Evolutionary conservation across 768 basidiomycete genomes (phyloP).

Genomic region (Mycena kentingensis): DNA sequence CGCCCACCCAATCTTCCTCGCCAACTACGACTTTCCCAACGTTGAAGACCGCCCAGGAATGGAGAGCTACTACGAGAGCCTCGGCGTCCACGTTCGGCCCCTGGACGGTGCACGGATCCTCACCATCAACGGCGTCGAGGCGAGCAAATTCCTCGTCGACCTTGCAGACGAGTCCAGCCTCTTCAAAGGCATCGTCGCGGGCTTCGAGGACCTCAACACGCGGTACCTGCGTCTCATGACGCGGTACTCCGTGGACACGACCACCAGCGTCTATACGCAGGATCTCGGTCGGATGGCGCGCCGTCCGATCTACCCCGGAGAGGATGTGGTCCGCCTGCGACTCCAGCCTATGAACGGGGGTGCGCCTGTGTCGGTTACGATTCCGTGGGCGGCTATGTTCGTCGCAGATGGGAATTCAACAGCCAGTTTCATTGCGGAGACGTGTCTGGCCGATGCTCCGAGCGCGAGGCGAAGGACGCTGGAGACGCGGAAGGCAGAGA

Average conservation of each 20-base stretch:
- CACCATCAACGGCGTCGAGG: conserved; percentile 17
- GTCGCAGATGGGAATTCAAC: conserved; percentile 16
- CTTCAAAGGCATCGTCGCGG: conserved; percentile 21
- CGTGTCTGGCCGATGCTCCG: neutral
- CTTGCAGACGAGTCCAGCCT: conserved; percentile 19
- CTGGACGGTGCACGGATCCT: conserved; percentile 18
- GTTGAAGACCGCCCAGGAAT: conserved; percentile 15
- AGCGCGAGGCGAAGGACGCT: neutral
- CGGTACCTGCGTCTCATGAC: conserved; percentile 22
- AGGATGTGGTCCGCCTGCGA: conserved; percentile 5
- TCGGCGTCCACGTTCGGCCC: conserved; percentile 15
- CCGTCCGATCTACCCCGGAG: conserved; percentile 22
- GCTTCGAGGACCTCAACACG: conserved; percentile 18
- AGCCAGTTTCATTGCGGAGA: conserved; percentile 17
- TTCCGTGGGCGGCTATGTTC: conserved; percentile 23
- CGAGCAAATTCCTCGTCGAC: conserved; percentile 7
- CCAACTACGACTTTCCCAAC: conserved; percentile 23
- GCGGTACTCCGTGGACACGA: conserved; percentile 21
- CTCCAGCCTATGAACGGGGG: conserved; percentile 6
- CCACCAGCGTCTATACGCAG: conserved; percentile 17
- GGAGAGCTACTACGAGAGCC: conserved; percentile 15
- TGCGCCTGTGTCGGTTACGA: conserved; percentile 10
- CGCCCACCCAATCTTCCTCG: conserved; percentile 21
- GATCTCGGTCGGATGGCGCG: conserved; percentile 21
- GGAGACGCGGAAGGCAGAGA: neutral